Evolutionary conservation across 805 yeast genomes (phyloP).

Genomic region (Debaryomyces tyrocola): DNA sequence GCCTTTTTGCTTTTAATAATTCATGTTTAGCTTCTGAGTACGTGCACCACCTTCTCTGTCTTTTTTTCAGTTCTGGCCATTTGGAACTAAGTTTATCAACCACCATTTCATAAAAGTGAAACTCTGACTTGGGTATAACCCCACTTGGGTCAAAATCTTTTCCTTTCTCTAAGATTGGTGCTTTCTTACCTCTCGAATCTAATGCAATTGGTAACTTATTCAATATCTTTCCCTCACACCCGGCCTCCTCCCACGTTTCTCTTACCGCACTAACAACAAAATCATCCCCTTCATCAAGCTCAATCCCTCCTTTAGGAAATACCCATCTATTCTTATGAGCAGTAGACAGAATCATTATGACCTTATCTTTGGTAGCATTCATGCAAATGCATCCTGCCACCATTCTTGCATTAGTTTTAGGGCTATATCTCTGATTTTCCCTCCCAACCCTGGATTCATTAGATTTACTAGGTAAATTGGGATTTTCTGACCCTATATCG

Average conservation of each 20-base stretch:
- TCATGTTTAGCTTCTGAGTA: constrained; percentile 67
- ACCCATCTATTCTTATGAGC: constrained; percentile 76
- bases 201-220: constrained; percentile 61
- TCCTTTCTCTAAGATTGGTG: constrained; percentile 32
- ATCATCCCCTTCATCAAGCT: constrained; percentile 67
- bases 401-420: constrained; percentile 68
- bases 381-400: constrained; percentile 93
- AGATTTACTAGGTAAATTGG: constrained; percentile 6
- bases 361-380: constrained; percentile 53
- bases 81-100: constrained; percentile 52
- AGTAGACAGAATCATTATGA: constrained; percentile 77
- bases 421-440: constrained; percentile 58
- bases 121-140: constrained; percentile 76
- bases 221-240: constrained; percentile 67
- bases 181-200: constrained; percentile 49
- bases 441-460: constrained; percentile 53
- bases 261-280: constrained; percentile 61
- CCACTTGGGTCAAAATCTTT: constrained; percentile 32
- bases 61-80: constrained; percentile 73
- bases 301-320: constrained; percentile 95
- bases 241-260: constrained; percentile 99
- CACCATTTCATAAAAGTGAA: constrained; percentile 80
- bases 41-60: constrained; percentile 76
- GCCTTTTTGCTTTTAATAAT: constrained; percentile 54
- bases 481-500: neutral